Base-by-base conservation (phyloP, 768 basidiomycete species). In the Podaxis sp. region DNA sequence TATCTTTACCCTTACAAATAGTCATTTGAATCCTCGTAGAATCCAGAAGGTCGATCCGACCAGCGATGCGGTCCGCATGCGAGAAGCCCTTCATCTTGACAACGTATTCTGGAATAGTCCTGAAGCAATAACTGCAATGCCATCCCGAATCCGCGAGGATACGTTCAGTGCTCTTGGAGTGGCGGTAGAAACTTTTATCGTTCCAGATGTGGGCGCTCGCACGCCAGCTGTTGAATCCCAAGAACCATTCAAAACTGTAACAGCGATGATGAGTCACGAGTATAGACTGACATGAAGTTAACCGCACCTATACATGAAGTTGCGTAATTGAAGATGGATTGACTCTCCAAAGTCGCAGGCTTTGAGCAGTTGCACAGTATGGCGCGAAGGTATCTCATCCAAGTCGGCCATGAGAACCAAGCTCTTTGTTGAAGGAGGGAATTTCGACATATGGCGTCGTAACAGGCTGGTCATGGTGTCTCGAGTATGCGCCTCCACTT, bases 101-200 rank as follows among this genome's bases (percentile, higher is more conserved):
- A 27, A 77, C 71, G 63, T 84, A 86, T 68, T 88, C 85, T 6
- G 76, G 70, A 52, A 87, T 74, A 11, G 80, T 79, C 47, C 80
- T 75, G 77, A 87, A 88, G 71, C 86, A 87, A 72, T 82, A 87
- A 59, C 82, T 83, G 72, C 85, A 87, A 65, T 88, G 85, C 85
- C 85, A 88, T 1, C 85, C 86, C n/a, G 84, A 73, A 68, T 88
- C 84, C 21, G 83, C 82, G 37, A 88, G 79, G 7, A 82, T 71
- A 38, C 69, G 67, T 52, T 84, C 76, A 7, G 73, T 73, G 55
- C 77, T 75, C 67, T 81, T 77, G 18, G 79, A 79, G 66, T 83
- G 83, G 28, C 77, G 74, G 66, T 85, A 85, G 59, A 68, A 76
- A 54, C 69, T 75, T 32, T 69, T 65, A n/a, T 68, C 62, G n/a